phyloP scores from a whole-genome alignment of 208 protist genomes.

The Blastocrithidia nonstop region DNA sequence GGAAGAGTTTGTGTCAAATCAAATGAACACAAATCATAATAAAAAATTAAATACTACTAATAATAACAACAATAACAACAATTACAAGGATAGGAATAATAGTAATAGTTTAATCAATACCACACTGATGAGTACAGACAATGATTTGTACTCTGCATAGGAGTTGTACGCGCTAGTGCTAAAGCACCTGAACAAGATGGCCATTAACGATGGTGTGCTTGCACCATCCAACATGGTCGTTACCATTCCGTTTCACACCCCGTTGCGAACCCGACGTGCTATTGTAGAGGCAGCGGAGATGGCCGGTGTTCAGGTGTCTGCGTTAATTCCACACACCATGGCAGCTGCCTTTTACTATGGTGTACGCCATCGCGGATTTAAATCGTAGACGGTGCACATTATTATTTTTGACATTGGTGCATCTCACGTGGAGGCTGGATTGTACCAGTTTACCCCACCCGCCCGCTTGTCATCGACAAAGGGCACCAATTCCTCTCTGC shows the following conservation, averaged over 20 bases:
- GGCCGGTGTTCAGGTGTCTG: conserved; percentile 63
- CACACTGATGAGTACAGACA: no score
- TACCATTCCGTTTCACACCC: conserved; percentile 83
- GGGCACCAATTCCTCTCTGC: no score
- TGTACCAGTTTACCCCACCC: conserved; percentile 72
- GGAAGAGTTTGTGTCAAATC: conserved; percentile 21
- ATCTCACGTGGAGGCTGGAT: conserved; percentile 74
- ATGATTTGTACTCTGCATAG: conserved; percentile 57
- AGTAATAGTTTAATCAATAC: no score
- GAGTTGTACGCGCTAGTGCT: conserved; percentile 84
- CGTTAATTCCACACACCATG: conserved; percentile 85
- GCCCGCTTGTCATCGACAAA: not conserved
- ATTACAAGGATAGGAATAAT: no score
- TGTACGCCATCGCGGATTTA: conserved; percentile 62
- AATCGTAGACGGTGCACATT: conserved; percentile 33
- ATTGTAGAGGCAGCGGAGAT: conserved; percentile 84
- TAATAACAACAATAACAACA: no score
- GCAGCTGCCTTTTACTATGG: conserved; percentile 83
- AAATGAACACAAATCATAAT: conserved; percentile 19
- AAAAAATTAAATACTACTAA: not conserved
- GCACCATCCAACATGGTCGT: conserved; percentile 64
- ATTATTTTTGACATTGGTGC: conserved; percentile 78
- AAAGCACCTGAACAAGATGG: conserved; percentile 30
- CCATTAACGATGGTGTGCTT: conserved; percentile 25
- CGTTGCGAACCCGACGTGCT: conserved; percentile 47